These are phyloP conservation scores for Mycena galericulata DNA, from an alignment of 768 basidiomycete genomes.

Conservation along the genomic window DNA sequence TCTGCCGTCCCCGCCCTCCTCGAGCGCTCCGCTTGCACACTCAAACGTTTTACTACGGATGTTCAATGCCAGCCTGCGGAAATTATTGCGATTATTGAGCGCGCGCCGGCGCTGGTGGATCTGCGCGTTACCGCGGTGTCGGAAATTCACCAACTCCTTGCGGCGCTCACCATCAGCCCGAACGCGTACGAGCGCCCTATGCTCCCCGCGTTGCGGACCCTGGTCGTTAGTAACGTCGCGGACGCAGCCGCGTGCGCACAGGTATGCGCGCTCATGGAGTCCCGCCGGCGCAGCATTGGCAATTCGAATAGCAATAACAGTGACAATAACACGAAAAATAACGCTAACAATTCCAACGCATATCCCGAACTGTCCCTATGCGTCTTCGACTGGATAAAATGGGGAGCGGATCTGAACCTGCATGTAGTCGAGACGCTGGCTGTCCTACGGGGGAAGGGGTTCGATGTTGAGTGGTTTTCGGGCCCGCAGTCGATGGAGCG, in stretches of 20 bases:
- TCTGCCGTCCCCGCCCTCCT: constrained; percentile 11
- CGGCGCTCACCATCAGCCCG: neutral
- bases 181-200: constrained; percentile 6
- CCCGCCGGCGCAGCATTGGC: too few relatives aligned
- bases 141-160: neutral
- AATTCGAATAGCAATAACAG: too few relatives aligned
- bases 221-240: constrained; percentile 3
- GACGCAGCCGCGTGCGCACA: constrained; percentile 12
- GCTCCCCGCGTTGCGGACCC: neutral
- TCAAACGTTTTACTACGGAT: constrained; percentile 10
- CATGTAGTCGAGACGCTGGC: neutral
- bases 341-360: too few relatives aligned
- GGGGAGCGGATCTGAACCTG: neutral
- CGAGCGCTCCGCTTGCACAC: constrained; percentile 5
- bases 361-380: too few relatives aligned
- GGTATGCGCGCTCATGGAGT: constrained; percentile 4
- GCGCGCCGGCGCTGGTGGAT: neutral
- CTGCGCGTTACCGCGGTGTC: constrained; percentile 1
- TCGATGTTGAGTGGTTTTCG: constrained; percentile 2
- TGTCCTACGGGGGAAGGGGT: neutral
- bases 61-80: constrained; percentile 4
- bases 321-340: too few relatives aligned
- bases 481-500: constrained; percentile 13
- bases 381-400: too few relatives aligned
- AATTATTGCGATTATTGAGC: neutral